phyloP scores from a whole-genome alignment of 208 protist species.

The Trypanosoma lewisi region DNA sequence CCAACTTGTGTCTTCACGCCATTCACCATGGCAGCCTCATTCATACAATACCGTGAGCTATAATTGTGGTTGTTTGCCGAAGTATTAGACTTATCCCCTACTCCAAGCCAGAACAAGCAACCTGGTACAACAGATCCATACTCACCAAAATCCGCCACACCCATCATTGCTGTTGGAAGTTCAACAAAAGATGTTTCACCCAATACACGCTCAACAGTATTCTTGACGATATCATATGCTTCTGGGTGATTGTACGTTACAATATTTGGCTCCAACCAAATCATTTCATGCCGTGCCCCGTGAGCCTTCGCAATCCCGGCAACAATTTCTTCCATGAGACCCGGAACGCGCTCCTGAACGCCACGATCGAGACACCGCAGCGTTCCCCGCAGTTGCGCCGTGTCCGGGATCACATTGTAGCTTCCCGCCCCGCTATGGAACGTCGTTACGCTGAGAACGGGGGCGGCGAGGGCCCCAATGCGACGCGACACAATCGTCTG shows the following conservation, averaged over 20 bases:
- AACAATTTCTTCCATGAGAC: slow-evolving; percentile 69
- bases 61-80: slow-evolving; percentile 67
- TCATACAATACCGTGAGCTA: slow-evolving; percentile 60
- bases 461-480: slow-evolving; percentile 52
- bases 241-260: slow-evolving; percentile 76
- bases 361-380: slow-evolving; percentile 68
- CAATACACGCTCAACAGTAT: slow-evolving; percentile 44
- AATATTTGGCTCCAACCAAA: slow-evolving; percentile 80
- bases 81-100: slow-evolving; percentile 25
- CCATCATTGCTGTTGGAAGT: slow-evolving; percentile 43
- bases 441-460: slow-evolving; percentile 64
- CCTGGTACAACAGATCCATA: slow-evolving; percentile 70
- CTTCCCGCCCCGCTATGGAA: slow-evolving; percentile 55
- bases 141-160: slow-evolving; percentile 74
- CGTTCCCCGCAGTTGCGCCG: slow-evolving; percentile 63
- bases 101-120: slow-evolving; percentile 74
- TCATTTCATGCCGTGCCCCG: slow-evolving; percentile 54
- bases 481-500: slow-evolving; percentile 69
- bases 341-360: slow-evolving; percentile 51
- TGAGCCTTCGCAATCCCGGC: slow-evolving; percentile 64
- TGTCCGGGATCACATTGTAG: slow-evolving; percentile 78
- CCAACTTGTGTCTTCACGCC: slow-evolving; percentile 71
- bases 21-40: slow-evolving; percentile 60
- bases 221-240: slow-evolving; percentile 59
- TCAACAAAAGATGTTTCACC: slow-evolving; percentile 46